A percentile compares a stretch with the other conserved stretches of the same genome.
These are phyloP conservation scores for Tolypocladium tundrense DNA, from an alignment of 2,329 filamentous ascomycete species.

Conservation along the genomic window DNA sequence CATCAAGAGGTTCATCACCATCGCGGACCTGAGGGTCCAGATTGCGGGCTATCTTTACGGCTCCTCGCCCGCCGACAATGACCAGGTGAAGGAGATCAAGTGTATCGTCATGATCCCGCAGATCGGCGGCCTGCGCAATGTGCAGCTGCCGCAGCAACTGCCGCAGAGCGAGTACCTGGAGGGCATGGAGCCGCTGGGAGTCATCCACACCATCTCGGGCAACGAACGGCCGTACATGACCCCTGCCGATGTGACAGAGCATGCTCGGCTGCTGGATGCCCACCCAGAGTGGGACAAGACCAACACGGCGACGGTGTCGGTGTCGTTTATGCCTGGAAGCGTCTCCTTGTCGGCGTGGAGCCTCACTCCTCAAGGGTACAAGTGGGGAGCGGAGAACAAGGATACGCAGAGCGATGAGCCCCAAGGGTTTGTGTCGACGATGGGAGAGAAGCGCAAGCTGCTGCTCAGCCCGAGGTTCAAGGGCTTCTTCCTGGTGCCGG, in stretches of 20 bases:
- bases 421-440: conserved; percentile 80
- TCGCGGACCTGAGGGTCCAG: conserved; percentile 91
- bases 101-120: conserved; percentile 98
- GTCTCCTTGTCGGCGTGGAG: conserved; percentile 92
- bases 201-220: conserved; percentile 92
- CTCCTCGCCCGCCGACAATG: conserved; percentile 83
- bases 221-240: conserved; percentile 97
- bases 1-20: conserved; percentile 94
- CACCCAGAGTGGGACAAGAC: conserved; percentile 60
- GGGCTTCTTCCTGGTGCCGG: conserved; percentile 93
- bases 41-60: conserved; percentile 95
- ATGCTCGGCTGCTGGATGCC: conserved; percentile 77
- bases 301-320: conserved; percentile 88
- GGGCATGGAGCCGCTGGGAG: conserved; percentile 77
- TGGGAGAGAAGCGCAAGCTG: conserved; percentile 93
- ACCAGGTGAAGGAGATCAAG: conserved; percentile 92
- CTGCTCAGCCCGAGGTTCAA: conserved; percentile 86
- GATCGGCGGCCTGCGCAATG: conserved; percentile 83
- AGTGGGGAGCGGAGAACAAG: conserved; percentile 95
- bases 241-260: conserved; percentile 85
- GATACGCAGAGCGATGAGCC: conserved; percentile 89
- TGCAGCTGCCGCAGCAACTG: conserved; percentile 80
- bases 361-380: conserved; percentile 83
- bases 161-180: conserved; percentile 88
- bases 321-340: conserved; percentile 92